Evolutionary conservation across 169 alveolate species (phyloP).

Genomic region (Eimeria necatrix): DNA sequence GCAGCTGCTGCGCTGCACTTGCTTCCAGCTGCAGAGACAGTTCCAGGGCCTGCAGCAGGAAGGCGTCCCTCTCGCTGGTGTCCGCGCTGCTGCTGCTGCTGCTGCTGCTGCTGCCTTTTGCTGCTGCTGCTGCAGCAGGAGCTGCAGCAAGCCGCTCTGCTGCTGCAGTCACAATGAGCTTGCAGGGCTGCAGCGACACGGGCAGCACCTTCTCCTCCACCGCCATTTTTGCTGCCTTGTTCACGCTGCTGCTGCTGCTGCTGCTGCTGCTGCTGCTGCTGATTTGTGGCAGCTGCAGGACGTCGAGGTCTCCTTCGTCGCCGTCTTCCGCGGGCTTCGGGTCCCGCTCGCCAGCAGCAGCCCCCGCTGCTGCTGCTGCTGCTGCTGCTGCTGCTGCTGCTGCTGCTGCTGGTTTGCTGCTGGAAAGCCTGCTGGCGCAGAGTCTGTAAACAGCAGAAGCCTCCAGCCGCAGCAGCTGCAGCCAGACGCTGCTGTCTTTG

Average conservation of each 20-base stretch:
- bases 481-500: conserved; percentile 2
- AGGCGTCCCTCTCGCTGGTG: not conserved
- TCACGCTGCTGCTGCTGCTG: conserved; percentile 9
- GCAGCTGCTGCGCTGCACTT: not conserved
- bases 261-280: conserved; percentile 4
- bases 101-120: conserved; percentile 3
- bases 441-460: not conserved
- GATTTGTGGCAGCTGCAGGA: not conserved
- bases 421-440: not conserved
- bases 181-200: conserved; percentile 3
- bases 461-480: conserved; percentile 34
- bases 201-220: not conserved
- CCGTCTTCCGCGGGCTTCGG: not conserved
- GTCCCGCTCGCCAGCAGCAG: not conserved
- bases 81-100: not conserved
- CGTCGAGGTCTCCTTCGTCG: not conserved
- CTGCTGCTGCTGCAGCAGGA: not conserved
- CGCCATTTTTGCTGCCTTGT: not conserved
- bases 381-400: conserved; percentile 41
- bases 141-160: not conserved
- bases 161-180: not conserved
- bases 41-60: conserved; percentile 36
- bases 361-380: not conserved
- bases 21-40: conserved; percentile 53
- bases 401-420: conserved; percentile 21